A percentile compares a stretch with the other conserved stretches of the same genome.
Conservation (phyloP, 2,329 filamentous ascomycete genomes). For the Pseudogymnoascus sp. region DNA sequence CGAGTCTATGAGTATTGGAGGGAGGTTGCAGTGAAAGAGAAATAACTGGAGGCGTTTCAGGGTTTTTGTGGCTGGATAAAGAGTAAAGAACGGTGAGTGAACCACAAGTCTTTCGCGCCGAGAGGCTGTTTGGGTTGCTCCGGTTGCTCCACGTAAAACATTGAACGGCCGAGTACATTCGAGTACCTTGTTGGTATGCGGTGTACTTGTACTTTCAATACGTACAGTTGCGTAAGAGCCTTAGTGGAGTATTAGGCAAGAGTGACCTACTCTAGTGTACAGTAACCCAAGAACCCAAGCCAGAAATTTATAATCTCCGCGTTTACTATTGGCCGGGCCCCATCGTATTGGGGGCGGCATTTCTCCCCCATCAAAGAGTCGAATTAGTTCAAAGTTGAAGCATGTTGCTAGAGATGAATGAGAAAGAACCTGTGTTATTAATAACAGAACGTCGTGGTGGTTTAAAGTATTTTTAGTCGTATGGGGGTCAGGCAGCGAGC, state of each 20-base stretch:
- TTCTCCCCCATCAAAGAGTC: too few relatives aligned
- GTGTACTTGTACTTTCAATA: not conserved
- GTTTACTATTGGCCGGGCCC: not conserved
- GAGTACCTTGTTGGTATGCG: conserved; percentile 7
- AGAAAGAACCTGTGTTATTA: not conserved
- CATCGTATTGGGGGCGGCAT: not conserved
- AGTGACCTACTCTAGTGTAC: conserved; percentile 6
- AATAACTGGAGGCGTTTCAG: not conserved
- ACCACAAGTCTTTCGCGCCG: conserved; percentile 1
- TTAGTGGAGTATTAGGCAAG: conserved; percentile 9
- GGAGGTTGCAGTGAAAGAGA: not conserved
- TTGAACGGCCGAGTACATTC: conserved; percentile 1
- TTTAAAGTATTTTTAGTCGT: not conserved
- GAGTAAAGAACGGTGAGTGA: conserved; percentile 7
- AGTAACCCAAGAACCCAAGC: not conserved
- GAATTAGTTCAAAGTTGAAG: not conserved
- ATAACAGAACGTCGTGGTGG: not conserved
- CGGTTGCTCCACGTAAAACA: conserved; percentile 2
- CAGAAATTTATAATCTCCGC: conserved; percentile 5
- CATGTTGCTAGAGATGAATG: not conserved
- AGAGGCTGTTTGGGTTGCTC: not conserved
- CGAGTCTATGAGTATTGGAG: not conserved
- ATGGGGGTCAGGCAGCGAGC: not conserved
- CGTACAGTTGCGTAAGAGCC: conserved; percentile 3
- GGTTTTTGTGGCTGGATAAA: not conserved